These are phyloP conservation scores for Chytridiales sp. DNA, from an alignment of 371 early-diverging fungal species.

Conservation along the genomic window DNA sequence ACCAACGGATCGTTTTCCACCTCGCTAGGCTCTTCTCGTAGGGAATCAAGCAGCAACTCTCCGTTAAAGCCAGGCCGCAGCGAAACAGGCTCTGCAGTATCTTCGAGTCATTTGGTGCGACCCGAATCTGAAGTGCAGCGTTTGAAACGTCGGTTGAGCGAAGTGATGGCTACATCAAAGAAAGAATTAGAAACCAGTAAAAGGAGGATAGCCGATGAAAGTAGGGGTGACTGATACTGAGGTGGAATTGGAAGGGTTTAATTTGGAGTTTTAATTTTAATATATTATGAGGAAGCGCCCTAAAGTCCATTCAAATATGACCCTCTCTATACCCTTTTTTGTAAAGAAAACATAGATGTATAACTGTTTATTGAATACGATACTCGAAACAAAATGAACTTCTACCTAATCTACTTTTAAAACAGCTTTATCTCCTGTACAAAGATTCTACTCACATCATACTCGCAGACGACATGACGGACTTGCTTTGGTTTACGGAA, in stretches of 20 bases:
- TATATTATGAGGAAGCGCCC: too few relatives aligned
- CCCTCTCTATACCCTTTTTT: too few relatives aligned
- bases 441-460: too few relatives aligned
- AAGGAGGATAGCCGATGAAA: constrained; percentile 3
- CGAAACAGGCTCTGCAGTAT: not conserved
- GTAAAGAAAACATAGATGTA: too few relatives aligned
- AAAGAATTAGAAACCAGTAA: constrained; percentile 11
- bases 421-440: too few relatives aligned
- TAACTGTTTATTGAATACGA: too few relatives aligned
- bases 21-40: not conserved
- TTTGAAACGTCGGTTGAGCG: constrained; percentile 9
- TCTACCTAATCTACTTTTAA: too few relatives aligned
- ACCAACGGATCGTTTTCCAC: not conserved
- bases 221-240: not conserved
- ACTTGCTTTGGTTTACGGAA: too few relatives aligned
- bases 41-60: not conserved
- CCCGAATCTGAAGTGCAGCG: not conserved
- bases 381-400: too few relatives aligned
- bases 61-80: not conserved
- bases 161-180: constrained; percentile 3
- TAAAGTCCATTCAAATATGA: too few relatives aligned
- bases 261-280: too few relatives aligned
- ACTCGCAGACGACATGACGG: too few relatives aligned
- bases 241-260: not conserved
- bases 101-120: not conserved